Evolutionary conservation across 495 filamentous ascomycete genomes (phyloP).

Genomic region (Jackrogersella minutella): DNA sequence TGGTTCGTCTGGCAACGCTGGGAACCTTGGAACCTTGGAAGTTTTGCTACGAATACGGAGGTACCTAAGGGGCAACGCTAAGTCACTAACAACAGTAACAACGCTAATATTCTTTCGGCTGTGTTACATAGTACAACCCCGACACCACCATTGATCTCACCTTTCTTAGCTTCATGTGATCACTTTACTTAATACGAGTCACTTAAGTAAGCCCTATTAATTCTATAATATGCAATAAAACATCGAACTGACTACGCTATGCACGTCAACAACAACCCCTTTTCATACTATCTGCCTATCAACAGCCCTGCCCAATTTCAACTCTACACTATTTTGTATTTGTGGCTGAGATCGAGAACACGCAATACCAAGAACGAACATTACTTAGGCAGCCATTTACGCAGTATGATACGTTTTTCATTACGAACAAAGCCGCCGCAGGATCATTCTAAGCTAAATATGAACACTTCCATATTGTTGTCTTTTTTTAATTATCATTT

Average conservation of each 20-base stretch:
- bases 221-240: neutral
- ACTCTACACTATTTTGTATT: no score
- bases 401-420: no score
- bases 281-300: slow-evolving; percentile 2
- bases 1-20: slow-evolving; percentile 28
- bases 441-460: neutral
- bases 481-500: no score
- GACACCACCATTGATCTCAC: no score
- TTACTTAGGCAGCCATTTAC: neutral
- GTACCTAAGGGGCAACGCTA: slow-evolving; percentile 13
- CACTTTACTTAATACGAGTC: neutral
- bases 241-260: no score
- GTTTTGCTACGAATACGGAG: slow-evolving; percentile 5
- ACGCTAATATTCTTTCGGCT: slow-evolving; percentile 16
- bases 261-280: slow-evolving; percentile 1
- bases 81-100: no score
- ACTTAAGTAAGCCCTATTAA: slow-evolving; percentile 6
- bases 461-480: neutral
- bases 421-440: neutral
- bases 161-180: slow-evolving; percentile 10
- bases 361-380: slow-evolving; percentile 3
- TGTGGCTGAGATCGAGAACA: slow-evolving; percentile 1
- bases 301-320: slow-evolving; percentile 2
- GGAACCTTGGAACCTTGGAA: slow-evolving; percentile 6
- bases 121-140: no score